Percentiles rank a stretch among this genome's conserved stretches.
Evolutionary conservation across 2,329 filamentous ascomycete species (phyloP).

Genomic region (Grosmannia penicillata): DNA sequence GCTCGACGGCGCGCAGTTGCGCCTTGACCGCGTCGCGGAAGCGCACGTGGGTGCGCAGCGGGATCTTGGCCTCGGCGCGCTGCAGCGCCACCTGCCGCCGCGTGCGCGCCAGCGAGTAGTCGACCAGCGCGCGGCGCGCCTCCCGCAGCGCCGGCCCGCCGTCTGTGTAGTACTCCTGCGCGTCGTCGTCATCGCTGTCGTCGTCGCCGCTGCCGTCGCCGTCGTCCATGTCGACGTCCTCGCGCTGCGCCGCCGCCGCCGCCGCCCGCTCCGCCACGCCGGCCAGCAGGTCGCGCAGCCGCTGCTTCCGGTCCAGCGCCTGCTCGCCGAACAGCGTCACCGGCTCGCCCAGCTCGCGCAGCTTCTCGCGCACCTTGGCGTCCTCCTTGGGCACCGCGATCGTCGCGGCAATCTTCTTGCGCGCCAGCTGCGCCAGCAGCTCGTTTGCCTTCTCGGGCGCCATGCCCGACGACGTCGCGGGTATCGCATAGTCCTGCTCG

Average conservation of each 20-base stretch:
- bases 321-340: slow-evolving; percentile 92
- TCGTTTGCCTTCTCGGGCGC: slow-evolving; percentile 72
- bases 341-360: slow-evolving; percentile 82
- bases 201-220: slow-evolving; percentile 22
- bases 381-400: slow-evolving; percentile 90
- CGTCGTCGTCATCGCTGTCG: slow-evolving; percentile 48
- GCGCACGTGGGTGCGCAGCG: slow-evolving; percentile 78
- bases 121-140: slow-evolving; percentile 64
- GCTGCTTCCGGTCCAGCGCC: slow-evolving; percentile 69
- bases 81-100: slow-evolving; percentile 64
- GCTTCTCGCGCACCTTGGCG: slow-evolving; percentile 61
- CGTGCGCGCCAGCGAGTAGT: slow-evolving; percentile 71
- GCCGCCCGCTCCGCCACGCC: slow-evolving; percentile 3
- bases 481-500: slow-evolving; percentile 77
- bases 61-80: slow-evolving; percentile 66
- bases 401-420: slow-evolving; percentile 75
- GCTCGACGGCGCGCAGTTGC: slow-evolving; percentile 64
- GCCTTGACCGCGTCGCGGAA: slow-evolving; percentile 85
- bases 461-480: slow-evolving; percentile 47
- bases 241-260: not conserved
- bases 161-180: slow-evolving; percentile 91
- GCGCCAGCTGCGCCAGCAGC: slow-evolving; percentile 75
- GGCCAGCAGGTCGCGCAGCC: slow-evolving; percentile 61
- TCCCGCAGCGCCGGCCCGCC: slow-evolving; percentile 61
- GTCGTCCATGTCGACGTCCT: slow-evolving; percentile 23